These are phyloP conservation scores for Paecilomyces niveus DNA, from an alignment of 2,329 filamentous ascomycete species.

Conservation along the genomic window DNA sequence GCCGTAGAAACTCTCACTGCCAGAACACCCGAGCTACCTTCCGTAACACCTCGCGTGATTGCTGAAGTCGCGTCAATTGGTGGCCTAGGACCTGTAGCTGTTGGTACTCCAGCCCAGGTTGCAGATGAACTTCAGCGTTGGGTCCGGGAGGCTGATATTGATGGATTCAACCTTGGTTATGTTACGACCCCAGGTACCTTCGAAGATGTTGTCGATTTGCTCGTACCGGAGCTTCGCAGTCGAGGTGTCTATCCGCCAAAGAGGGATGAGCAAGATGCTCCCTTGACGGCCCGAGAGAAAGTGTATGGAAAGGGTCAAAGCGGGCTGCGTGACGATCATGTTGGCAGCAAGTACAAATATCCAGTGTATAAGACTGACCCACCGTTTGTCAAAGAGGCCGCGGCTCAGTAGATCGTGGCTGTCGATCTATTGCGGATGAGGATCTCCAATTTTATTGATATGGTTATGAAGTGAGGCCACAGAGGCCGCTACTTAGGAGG, in stretches of 20 bases:
- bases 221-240: constrained; percentile 42
- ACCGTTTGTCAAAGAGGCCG: constrained; percentile 20
- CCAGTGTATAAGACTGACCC: constrained; percentile 52
- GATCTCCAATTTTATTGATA: neutral
- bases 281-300: constrained; percentile 51
- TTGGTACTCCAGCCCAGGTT: constrained; percentile 41
- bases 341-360: constrained; percentile 55
- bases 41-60: constrained; percentile 40
- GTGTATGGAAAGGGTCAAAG: constrained; percentile 55
- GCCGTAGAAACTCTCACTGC: constrained; percentile 45
- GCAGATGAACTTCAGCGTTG: constrained; percentile 44
- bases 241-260: constrained; percentile 31
- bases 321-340: constrained; percentile 51
- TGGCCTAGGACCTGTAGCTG: constrained; percentile 41
- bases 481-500: neutral
- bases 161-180: constrained; percentile 40
- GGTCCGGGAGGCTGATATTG: constrained; percentile 37
- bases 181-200: constrained; percentile 47
- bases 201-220: constrained; percentile 45
- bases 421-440: neutral
- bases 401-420: neutral
- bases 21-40: constrained; percentile 41
- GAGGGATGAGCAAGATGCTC: constrained; percentile 5
- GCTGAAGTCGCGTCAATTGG: constrained; percentile 44
- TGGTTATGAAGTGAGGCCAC: neutral